Conservation (phyloP, 495 filamentous ascomycete species). For the Hypomontagnella monticulosa region DNA sequence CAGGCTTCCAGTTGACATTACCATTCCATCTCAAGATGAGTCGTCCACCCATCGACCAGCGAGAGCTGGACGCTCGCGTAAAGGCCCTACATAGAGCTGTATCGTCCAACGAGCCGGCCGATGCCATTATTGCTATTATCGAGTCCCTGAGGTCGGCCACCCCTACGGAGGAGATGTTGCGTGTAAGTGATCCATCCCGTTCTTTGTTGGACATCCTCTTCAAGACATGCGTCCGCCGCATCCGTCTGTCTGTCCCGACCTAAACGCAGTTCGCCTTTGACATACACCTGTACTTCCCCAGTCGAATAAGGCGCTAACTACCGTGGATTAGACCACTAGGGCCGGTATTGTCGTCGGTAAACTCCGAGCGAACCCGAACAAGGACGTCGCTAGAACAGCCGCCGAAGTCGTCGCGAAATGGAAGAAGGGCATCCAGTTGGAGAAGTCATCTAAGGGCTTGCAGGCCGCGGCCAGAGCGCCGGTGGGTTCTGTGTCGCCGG, state of each 20-base stretch:
- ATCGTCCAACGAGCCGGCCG: conserved; percentile 70
- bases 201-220: background rate
- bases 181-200: conserved; percentile 57
- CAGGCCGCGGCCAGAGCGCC: conserved; percentile 51
- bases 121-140: conserved; percentile 73
- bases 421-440: conserved; percentile 78
- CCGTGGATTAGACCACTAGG: conserved; percentile 71
- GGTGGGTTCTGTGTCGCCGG: conserved; percentile 48
- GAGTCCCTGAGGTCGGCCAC: conserved; percentile 79
- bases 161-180: conserved; percentile 86
- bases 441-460: conserved; percentile 67
- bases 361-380: conserved; percentile 76
- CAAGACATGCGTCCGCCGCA: conserved; percentile 1
- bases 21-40: background rate
- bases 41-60: conserved; percentile 62
- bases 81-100: conserved; percentile 80
- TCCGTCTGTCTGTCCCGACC: background rate
- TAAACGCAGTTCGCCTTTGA: background rate
- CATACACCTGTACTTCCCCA: too few relatives aligned
- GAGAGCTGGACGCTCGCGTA: conserved; percentile 77
- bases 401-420: conserved; percentile 87
- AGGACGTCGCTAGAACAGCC: conserved; percentile 77
- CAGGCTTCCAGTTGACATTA: too few relatives aligned
- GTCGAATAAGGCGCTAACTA: conserved; percentile 2
- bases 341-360: conserved; percentile 90